These are phyloP conservation scores for Daldinia childiae DNA, from an alignment of 495 filamentous ascomycete genomes.

Conservation along the genomic window DNA sequence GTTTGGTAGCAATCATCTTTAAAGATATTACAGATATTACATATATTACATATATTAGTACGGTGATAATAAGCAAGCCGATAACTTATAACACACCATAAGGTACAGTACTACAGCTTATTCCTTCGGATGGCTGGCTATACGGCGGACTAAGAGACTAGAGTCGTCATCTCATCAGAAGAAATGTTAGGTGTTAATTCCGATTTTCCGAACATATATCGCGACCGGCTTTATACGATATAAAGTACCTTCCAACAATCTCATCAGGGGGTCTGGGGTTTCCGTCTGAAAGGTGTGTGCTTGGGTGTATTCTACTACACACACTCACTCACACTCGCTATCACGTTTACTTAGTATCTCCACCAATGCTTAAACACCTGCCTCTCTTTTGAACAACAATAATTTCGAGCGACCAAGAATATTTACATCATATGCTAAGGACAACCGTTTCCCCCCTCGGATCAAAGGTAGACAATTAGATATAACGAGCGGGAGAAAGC, in stretches of 20 bases:
- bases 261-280: background rate
- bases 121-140: conserved; percentile 13
- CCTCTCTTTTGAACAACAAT: conserved; percentile 10
- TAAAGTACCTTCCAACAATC: background rate
- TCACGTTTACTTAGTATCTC: conserved; percentile 27
- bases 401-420: background rate
- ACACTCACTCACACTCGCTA: conserved; percentile 4
- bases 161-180: background rate
- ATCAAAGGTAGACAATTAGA: conserved; percentile 21
- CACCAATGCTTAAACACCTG: conserved; percentile 4
- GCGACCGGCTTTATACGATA: background rate
- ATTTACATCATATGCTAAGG: conserved; percentile 21
- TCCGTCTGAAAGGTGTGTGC: conserved; percentile 6
- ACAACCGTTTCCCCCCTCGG: conserved; percentile 6
- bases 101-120: background rate
- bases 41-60: background rate
- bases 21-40: background rate
- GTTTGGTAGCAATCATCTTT: conserved; percentile 4
- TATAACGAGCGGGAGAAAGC: conserved; percentile 15
- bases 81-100: background rate
- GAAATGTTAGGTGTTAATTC: background rate
- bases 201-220: background rate
- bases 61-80: background rate
- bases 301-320: conserved; percentile 6
- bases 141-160: background rate